Percentiles rank a stretch among this genome's conserved stretches.
phyloP scores from a whole-genome alignment of 1,284 basidiomycete genomes.

The Naganishia sp. region DNA sequence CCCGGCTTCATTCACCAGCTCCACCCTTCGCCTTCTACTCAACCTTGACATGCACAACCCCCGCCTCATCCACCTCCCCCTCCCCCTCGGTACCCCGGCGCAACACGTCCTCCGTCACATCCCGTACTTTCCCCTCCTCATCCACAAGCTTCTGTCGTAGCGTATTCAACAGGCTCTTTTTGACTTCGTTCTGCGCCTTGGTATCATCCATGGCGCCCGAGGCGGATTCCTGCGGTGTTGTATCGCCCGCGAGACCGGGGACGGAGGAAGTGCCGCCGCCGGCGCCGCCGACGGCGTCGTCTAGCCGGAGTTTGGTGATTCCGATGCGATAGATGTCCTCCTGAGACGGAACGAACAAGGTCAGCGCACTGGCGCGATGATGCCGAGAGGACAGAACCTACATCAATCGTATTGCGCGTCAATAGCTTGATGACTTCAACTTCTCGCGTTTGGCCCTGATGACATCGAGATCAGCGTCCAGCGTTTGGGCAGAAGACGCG shows the following conservation, averaged over 20 bases:
- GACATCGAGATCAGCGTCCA: conserved; percentile 3
- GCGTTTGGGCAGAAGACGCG: background rate
- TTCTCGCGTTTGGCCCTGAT: conserved; percentile 51
- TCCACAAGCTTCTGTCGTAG: conserved; percentile 28
- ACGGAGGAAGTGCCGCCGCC: conserved; percentile 28
- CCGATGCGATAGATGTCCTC: conserved; percentile 92
- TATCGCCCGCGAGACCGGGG: background rate
- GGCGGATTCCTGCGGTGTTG: background rate
- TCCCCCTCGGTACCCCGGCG: background rate
- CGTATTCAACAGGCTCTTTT: conserved; percentile 31
- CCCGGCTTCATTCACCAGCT: no score
- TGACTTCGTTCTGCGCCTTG: conserved; percentile 22
- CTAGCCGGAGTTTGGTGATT: conserved; percentile 83
- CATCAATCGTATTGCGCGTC: conserved; percentile 84
- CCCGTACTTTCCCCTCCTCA: conserved; percentile 21
- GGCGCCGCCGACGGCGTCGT: conserved; percentile 81
- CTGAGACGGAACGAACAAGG: conserved; percentile 37
- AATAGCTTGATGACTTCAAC: conserved; percentile 81
- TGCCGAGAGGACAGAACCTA: conserved; percentile 35
- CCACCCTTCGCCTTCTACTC: conserved; percentile 1
- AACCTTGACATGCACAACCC: conserved; percentile 19
- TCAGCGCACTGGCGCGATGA: no score
- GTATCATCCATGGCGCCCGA: conserved; percentile 17
- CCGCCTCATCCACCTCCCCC: conserved; percentile 15
- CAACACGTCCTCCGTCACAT: conserved; percentile 21